phyloP scores from a whole-genome alignment of 352 stramenopile genomes.

The Phytophthora kernoviae region DNA sequence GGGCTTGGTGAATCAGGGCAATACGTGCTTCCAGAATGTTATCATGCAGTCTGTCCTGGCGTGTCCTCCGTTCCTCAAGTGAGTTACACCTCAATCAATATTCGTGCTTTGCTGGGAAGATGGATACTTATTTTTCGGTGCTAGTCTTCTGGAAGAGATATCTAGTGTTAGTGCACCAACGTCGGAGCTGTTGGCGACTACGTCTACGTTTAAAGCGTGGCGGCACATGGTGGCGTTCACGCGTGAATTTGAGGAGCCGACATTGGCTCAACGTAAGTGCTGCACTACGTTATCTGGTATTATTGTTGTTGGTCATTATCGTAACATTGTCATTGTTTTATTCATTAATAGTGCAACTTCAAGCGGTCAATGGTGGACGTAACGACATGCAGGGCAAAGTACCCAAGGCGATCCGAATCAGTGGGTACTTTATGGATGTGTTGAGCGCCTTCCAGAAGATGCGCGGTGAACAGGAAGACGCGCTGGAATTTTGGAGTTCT shows the following conservation, averaged over 20 bases:
- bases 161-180: slow-evolving; percentile 53
- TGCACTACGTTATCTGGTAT: not conserved
- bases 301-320: not conserved
- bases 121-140: slow-evolving; percentile 1
- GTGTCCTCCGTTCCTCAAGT: slow-evolving; percentile 85
- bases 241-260: slow-evolving; percentile 83
- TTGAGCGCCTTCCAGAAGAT: slow-evolving; percentile 85
- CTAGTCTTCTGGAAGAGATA: slow-evolving; percentile 72
- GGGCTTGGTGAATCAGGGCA: slow-evolving; percentile 85
- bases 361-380: slow-evolving; percentile 23
- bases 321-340: slow-evolving; percentile 7
- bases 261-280: slow-evolving; percentile 63
- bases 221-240: slow-evolving; percentile 81
- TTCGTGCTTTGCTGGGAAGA: not conserved
- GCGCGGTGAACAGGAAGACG: slow-evolving; percentile 81
- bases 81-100: slow-evolving; percentile 13
- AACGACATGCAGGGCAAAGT: slow-evolving; percentile 53
- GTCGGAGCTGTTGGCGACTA: slow-evolving; percentile 45
- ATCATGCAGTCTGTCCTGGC: slow-evolving; percentile 85
- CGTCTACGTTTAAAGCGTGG: slow-evolving; percentile 71
- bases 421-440: slow-evolving; percentile 82
- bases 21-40: slow-evolving; percentile 90
- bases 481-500: slow-evolving; percentile 89
- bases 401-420: slow-evolving; percentile 76
- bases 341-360: slow-evolving; percentile 29